Evolutionary conservation across 1,284 basidiomycete genomes (phyloP).

Genomic region (Xerocomus minutiporus): DNA sequence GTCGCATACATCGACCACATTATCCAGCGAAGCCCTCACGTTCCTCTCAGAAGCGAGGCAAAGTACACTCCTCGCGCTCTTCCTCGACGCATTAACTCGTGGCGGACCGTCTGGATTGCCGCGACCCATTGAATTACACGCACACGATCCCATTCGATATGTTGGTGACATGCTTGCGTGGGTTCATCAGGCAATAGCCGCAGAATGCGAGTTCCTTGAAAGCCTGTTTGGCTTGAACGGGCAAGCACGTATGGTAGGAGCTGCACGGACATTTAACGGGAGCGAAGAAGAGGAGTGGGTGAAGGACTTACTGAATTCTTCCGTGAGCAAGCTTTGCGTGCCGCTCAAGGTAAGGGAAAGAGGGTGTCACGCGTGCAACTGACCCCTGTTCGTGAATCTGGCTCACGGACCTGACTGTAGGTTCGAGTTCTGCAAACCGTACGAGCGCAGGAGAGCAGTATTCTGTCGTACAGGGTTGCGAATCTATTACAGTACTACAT

Average conservation of each 20-base stretch:
- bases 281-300: slow-evolving; percentile 78
- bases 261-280: slow-evolving; percentile 52
- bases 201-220: slow-evolving; percentile 90
- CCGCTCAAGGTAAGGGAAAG: slow-evolving; percentile 67
- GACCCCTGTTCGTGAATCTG: neutral
- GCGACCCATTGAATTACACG: slow-evolving; percentile 93
- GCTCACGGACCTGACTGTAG: slow-evolving; percentile 35
- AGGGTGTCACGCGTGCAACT: neutral
- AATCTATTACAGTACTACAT: slow-evolving; percentile 95
- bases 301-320: slow-evolving; percentile 77
- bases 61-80: slow-evolving; percentile 71
- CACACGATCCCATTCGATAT: slow-evolving; percentile 94
- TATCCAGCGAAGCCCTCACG: slow-evolving; percentile 67
- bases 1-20: neutral
- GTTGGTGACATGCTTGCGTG: slow-evolving; percentile 98
- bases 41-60: slow-evolving; percentile 81
- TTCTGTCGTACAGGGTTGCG: slow-evolving; percentile 87
- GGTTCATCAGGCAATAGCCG: slow-evolving; percentile 95
- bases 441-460: slow-evolving; percentile 87
- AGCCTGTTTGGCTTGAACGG: slow-evolving; percentile 67
- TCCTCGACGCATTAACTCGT: slow-evolving; percentile 84
- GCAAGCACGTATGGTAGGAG: slow-evolving; percentile 66
- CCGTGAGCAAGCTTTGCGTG: slow-evolving; percentile 79
- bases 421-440: slow-evolving; percentile 89
- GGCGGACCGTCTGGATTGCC: slow-evolving; percentile 87